These are phyloP conservation scores for Globisporangium megalacanthum DNA, from an alignment of 352 stramenopile species.

Conservation along the genomic window DNA sequence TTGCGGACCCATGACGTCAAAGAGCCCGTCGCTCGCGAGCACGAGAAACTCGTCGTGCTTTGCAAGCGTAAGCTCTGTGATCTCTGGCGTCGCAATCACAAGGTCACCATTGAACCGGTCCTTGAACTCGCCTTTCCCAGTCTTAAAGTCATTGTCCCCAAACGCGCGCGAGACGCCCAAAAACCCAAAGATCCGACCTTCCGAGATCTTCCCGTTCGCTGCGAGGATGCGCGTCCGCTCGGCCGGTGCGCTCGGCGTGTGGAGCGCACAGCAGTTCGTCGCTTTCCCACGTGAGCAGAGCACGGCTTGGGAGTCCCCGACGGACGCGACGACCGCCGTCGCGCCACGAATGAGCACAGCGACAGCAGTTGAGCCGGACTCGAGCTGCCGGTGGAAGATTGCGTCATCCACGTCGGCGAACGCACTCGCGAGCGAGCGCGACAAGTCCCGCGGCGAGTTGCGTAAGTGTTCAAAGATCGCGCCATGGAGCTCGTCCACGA, in stretches of 20 bases:
- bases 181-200: conserved; percentile 83
- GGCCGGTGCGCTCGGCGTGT: conserved; percentile 57
- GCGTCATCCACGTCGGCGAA: conserved; percentile 61
- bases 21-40: conserved; percentile 78
- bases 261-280: conserved; percentile 51
- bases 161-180: conserved; percentile 78
- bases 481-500: conserved; percentile 52
- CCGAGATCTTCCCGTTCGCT: conserved; percentile 76
- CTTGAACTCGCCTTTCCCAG: conserved; percentile 71
- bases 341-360: conserved; percentile 50
- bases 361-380: conserved; percentile 70
- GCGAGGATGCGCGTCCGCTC: conserved; percentile 80
- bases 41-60: conserved; percentile 77
- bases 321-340: conserved; percentile 51
- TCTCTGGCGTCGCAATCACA: conserved; percentile 63
- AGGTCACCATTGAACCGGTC: conserved; percentile 78
- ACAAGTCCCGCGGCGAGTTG: conserved; percentile 29
- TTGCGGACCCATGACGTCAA: conserved; percentile 81
- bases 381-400: conserved; percentile 66
- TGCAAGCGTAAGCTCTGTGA: conserved; percentile 48
- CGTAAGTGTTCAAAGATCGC: conserved; percentile 51
- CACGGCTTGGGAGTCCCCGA: conserved; percentile 79
- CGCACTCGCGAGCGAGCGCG: conserved; percentile 30
- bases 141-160: conserved; percentile 86
- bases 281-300: conserved; percentile 52